Conservation (phyloP, 768 basidiomycete species). For the Macrolepiota albuminosa region DNA sequence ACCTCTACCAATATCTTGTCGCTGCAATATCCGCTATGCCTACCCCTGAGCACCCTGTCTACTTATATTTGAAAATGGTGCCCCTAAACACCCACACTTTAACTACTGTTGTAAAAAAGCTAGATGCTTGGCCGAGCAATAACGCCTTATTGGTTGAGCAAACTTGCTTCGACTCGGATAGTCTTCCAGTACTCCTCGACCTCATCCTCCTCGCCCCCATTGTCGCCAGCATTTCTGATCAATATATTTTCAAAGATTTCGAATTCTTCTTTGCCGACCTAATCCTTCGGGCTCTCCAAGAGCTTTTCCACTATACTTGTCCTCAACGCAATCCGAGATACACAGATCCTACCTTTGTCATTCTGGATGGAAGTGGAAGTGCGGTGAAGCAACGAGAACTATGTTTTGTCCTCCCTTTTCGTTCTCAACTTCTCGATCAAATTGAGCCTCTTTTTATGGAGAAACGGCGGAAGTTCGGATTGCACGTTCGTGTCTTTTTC, state of each 20-base stretch:
- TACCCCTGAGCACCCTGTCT: not conserved
- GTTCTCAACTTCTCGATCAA: slow-evolving; percentile 5
- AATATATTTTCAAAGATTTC: slow-evolving; percentile 1
- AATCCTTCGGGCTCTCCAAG: slow-evolving; percentile 5
- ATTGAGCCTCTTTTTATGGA: slow-evolving; percentile 5
- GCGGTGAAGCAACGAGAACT: slow-evolving; percentile 1
- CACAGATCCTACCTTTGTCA: slow-evolving; percentile 6
- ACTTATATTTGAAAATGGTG: slow-evolving; percentile 1
- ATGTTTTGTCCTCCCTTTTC: slow-evolving; percentile 8
- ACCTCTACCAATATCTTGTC: slow-evolving; percentile 3
- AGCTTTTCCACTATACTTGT: slow-evolving; percentile 4
- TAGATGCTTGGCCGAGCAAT: slow-evolving; percentile 6
- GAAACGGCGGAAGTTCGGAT: not conserved
- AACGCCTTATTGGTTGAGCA: slow-evolving; percentile 5
- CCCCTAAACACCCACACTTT: not conserved
- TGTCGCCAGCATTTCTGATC: not conserved
- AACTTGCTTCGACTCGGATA: slow-evolving; percentile 4
- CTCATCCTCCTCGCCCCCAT: slow-evolving; percentile 7
- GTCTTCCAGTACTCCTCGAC: slow-evolving; percentile 6
- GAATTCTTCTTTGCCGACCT: slow-evolving; percentile 9
- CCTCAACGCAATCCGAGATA: slow-evolving; percentile 3
- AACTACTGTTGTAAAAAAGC: slow-evolving; percentile 3
- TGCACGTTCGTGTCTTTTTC: slow-evolving; percentile 3
- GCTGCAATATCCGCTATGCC: slow-evolving; percentile 3
- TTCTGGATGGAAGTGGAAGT: slow-evolving; percentile 3